Base-by-base conservation (phyloP, 148 eudicot genomes). In the Salicornia ramosissima region DNA sequence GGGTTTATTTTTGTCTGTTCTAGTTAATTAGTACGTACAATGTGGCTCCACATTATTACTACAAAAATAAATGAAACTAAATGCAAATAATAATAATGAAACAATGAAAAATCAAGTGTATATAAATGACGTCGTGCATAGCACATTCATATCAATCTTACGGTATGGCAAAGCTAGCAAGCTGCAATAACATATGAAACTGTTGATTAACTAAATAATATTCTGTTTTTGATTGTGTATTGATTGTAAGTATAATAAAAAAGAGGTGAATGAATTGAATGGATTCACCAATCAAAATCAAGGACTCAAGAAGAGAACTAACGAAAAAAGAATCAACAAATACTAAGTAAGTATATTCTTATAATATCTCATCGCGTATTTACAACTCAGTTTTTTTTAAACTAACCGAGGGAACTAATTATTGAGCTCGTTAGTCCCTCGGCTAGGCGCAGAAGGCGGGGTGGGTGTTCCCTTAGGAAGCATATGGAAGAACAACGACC, bases 381-480 rank as follows among this genome's bases (percentile, higher is more conserved):
- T 72, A 72, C 74, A 62, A 52, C 51, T 57, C 50, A 46, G 33
- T 25, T 14, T 26, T 14, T 4, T 2, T 12, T 5, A 12, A 1
- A n/a, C 50, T 40, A 24, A 11, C 16, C 40, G n/a, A n/a, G n/a
- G n/a, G n/a, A 18, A n/a, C 61, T 66, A 77, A 29, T 66, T 28
- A 36, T 61, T 68, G 54, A 78, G 43, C 6, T 47, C 5, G 61
- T 78, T 69, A 64, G 64, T 78, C n/a, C 77, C 77, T 21, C 29
- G 18, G 73, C 80, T 78, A 55, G 80, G 80, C 28, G 61, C 66
- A 0, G 80, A 78, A 0, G 80, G 77, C 0, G 74, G 59, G 2
- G 31, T 22, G 6, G 56, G 19, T 12, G n/a, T n/a, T n/a, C 80
- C 77, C 54, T 69, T 78, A 22, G 80, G 80, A 46, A 78, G 80